Percentiles rank a stretch among this genome's conserved stretches.
Conservation (phyloP, 306 rosid genomes). For the Hippophae tibetana region DNA sequence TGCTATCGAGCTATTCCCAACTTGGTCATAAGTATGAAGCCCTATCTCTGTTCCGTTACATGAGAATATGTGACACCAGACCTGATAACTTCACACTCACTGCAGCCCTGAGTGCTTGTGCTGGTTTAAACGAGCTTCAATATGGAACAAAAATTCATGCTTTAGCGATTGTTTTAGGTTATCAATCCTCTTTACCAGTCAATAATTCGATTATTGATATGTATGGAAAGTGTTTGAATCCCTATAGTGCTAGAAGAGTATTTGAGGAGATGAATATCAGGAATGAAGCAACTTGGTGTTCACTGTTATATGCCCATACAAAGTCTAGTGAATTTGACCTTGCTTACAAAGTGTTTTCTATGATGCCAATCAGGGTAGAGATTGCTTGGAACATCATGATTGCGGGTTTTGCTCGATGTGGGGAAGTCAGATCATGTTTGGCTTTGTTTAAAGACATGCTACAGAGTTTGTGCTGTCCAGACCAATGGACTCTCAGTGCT, state of each 20-base stretch:
- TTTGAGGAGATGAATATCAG: constrained; percentile 44
- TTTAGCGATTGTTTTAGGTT: constrained; percentile 41
- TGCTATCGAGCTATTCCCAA: constrained; percentile 53
- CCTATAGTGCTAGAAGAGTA: constrained; percentile 48
- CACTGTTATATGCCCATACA: constrained; percentile 53
- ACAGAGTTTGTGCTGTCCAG: constrained; percentile 36
- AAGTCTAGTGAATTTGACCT: constrained; percentile 31
- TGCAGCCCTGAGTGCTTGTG: constrained; percentile 50
- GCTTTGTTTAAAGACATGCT: constrained; percentile 51
- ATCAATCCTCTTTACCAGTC: constrained; percentile 42
- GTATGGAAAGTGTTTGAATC: constrained; percentile 65
- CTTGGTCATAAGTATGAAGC: constrained; percentile 44
- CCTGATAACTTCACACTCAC: constrained; percentile 62
- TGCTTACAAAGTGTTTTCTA: constrained; percentile 37
- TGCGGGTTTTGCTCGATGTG: constrained; percentile 38
- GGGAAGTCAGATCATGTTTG: constrained; percentile 49
- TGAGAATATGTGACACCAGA: constrained; percentile 35
- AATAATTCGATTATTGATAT: constrained; percentile 55
- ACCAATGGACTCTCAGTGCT: constrained; percentile 74
- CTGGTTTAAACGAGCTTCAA: constrained; percentile 26
- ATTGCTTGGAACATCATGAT: constrained; percentile 75
- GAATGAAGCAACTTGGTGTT: constrained; percentile 73
- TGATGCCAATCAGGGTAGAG: constrained; percentile 52
- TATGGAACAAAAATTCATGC: constrained; percentile 47
- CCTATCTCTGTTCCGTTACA: constrained; percentile 36